These are phyloP conservation scores for Trichoderma sp. DNA, from an alignment of 2,329 filamentous ascomycete genomes.

Conservation along the genomic window DNA sequence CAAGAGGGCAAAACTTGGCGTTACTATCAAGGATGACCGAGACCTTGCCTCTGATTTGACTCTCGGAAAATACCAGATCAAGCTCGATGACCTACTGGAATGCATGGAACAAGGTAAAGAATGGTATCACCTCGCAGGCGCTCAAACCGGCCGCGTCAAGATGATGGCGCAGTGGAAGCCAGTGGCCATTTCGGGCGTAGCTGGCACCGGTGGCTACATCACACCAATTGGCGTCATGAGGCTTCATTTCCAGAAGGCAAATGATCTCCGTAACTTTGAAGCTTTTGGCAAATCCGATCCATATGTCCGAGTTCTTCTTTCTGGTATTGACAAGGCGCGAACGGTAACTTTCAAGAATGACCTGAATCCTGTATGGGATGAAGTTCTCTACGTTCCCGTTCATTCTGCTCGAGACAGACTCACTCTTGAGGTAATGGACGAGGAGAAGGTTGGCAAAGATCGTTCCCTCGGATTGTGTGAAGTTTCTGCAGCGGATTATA, in stretches of 20 bases:
- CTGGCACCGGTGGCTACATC: conserved; percentile 82
- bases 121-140: conserved; percentile 87
- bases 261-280: conserved; percentile 85
- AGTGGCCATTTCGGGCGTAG: conserved; percentile 77
- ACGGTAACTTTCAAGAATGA: conserved; percentile 97
- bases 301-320: conserved; percentile 83
- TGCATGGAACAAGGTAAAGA: conserved; percentile 90
- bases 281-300: conserved; percentile 96
- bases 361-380: conserved; percentile 91
- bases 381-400: conserved; percentile 89
- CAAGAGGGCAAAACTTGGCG: conserved; percentile 82
- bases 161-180: conserved; percentile 94
- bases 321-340: conserved; percentile 83
- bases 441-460: conserved; percentile 88
- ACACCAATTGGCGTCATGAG: conserved; percentile 94
- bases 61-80: conserved; percentile 91
- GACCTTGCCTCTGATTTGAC: conserved; percentile 80
- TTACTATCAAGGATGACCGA: conserved; percentile 94
- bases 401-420: conserved; percentile 82
- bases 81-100: conserved; percentile 87
- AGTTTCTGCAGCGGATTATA: conserved; percentile 72
- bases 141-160: conserved; percentile 81
- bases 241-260: conserved; percentile 82
- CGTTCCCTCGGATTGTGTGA: conserved; percentile 81
- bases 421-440: conserved; percentile 91